These are phyloP conservation scores for Avena insularis DNA, from an alignment of 176 grass and related monocot genomes.

Conservation along the genomic window DNA sequence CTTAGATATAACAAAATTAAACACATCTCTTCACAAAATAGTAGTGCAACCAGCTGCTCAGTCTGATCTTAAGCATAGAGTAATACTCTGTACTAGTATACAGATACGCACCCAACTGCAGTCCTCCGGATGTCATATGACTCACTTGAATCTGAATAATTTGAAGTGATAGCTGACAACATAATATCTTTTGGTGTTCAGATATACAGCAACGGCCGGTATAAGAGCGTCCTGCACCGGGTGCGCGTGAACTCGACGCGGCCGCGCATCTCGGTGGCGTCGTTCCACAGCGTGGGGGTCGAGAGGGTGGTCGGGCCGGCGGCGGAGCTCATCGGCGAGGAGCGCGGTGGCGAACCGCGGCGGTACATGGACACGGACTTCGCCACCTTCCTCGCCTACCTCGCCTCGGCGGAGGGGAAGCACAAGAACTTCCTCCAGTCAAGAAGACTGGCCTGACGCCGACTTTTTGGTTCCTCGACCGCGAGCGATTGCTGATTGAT, in stretches of 20 bases:
- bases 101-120: not conserved
- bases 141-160: too few species aligned
- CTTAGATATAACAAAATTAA: not conserved
- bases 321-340: constrained; percentile 54
- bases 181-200: constrained; percentile 30
- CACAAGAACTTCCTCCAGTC: constrained; percentile 90
- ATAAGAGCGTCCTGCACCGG: constrained; percentile 88
- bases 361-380: constrained; percentile 90
- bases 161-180: not conserved
- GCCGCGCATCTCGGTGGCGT: constrained; percentile 77
- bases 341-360: constrained; percentile 30
- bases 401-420: constrained; percentile 65
- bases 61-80: not conserved
- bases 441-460: constrained; percentile 49
- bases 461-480: not conserved
- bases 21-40: not conserved
- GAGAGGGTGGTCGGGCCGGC: constrained; percentile 56
- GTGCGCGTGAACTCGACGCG: constrained; percentile 69
- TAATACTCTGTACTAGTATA: not conserved
- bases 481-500: not conserved
- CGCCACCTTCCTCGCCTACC: constrained; percentile 78
- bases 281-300: constrained; percentile 77
- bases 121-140: not conserved
- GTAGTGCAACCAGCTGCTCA: not conserved
- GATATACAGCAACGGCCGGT: constrained; percentile 91